These are phyloP conservation scores for Thelonectria discophora DNA, from an alignment of 2,329 filamentous ascomycete species.

Conservation along the genomic window DNA sequence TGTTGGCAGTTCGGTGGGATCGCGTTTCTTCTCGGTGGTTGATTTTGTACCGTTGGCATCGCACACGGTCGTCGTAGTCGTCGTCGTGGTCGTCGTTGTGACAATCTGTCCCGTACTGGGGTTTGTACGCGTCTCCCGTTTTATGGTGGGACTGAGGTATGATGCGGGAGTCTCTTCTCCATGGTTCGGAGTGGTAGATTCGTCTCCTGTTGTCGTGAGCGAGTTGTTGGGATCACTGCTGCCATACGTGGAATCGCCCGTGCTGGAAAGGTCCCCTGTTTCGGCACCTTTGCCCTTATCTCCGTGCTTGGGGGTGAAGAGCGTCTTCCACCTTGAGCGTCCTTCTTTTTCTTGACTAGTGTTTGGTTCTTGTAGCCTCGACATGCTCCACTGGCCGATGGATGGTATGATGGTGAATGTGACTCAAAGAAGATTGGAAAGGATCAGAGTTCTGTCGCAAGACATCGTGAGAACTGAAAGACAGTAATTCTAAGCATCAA, in stretches of 20 bases:
- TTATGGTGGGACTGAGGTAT: constrained; percentile 26
- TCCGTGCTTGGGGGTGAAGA: constrained; percentile 36
- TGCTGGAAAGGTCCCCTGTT: constrained; percentile 5
- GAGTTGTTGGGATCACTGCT: constrained; percentile 39
- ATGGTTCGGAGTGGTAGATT: constrained; percentile 4
- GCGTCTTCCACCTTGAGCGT: constrained; percentile 40
- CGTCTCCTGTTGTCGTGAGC: constrained; percentile 33
- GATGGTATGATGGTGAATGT: neutral
- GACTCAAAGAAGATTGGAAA: neutral
- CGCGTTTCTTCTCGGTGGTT: constrained; percentile 34
- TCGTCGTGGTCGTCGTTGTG: constrained; percentile 36
- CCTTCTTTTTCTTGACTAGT: constrained; percentile 26
- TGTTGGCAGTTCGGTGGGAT: constrained; percentile 31
- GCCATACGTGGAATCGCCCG: constrained; percentile 36
- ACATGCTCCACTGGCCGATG: neutral
- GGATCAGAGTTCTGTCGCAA: neutral
- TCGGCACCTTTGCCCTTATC: constrained; percentile 33
- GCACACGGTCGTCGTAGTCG: constrained; percentile 43
- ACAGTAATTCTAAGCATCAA: neutral
- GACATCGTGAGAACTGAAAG: neutral
- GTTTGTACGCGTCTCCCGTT: constrained; percentile 28
- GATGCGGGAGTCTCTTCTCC: constrained; percentile 19
- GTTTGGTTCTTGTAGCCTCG: neutral
- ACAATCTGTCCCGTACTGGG: constrained; percentile 39
- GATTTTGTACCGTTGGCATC: constrained; percentile 37